Base-by-base conservation (phyloP, 176 grass and related monocot genomes). In the Coix lacrymajobi region DNA sequence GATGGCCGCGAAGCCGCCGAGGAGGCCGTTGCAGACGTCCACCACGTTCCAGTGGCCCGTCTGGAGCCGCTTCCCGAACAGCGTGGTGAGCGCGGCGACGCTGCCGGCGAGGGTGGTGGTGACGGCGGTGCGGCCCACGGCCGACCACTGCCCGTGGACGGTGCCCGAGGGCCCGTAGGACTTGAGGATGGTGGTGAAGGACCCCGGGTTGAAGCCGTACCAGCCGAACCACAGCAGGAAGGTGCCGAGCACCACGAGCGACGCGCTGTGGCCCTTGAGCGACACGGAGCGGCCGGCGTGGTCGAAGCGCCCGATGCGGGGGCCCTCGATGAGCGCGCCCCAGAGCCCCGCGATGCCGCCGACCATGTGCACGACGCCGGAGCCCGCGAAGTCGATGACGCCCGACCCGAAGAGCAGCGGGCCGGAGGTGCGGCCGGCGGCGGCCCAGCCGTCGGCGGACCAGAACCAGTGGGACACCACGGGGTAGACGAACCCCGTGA, bases 181-280 rank as follows among this genome's bases (percentile, higher is more conserved):
- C 84, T 92, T 94, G 78, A 85, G 79, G 88, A 97, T 97, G 49
- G 89, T 84, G 73, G 8, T 70, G 90, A 97, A 97, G 58, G 95
- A 97, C 0, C 95, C 95, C 0, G 92, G 95, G 88, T 97, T 97
- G 88, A 97, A 97, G 0, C 92, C 95, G 77, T 92, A 97, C 95
- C 95, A 97, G 0, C 95, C 95, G 74, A 97, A 94, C 95, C 95
- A 97, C 48, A 97, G 92, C 57, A 97, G 78, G 81, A 97, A 97
- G 14, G 95, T 97, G 13, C 95, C 95, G 2, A 97, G 86, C 44
- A 97, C 92, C 29, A 97, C 95, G 73, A 97, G 91, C 71, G 95
- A 89, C 58, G 90, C 92, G 66, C 92, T 94, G 90, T 97, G 95
- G 66, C 95, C 95, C 66, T 88, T 89, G 71, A 97, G 90, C 54